These are phyloP conservation scores for Alternaria gansuensis DNA, from an alignment of 2,329 filamentous ascomycete species.

Conservation along the genomic window DNA sequence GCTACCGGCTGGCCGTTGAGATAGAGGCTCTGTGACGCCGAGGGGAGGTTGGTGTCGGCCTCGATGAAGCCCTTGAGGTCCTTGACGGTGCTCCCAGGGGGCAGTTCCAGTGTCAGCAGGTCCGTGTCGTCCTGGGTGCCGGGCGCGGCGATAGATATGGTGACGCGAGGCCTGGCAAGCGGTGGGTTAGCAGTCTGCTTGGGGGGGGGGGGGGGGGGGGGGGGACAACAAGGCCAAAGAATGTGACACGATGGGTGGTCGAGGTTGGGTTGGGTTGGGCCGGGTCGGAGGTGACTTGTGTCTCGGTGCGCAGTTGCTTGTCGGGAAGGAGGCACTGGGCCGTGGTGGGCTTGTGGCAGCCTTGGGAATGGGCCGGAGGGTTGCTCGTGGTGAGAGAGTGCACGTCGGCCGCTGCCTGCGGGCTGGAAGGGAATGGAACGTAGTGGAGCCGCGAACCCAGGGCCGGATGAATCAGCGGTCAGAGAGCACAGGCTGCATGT, in stretches of 20 bases:
- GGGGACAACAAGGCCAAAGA: too few species aligned
- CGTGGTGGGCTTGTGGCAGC: slow-evolving; percentile 11
- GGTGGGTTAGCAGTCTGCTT: slow-evolving; percentile 40
- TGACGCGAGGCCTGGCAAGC: slow-evolving; percentile 75
- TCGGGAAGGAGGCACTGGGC: slow-evolving; percentile 29
- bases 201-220: too few species aligned
- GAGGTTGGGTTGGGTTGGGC: slow-evolving; percentile 17
- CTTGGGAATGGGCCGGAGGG: slow-evolving; percentile 5
- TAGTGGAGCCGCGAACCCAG: slow-evolving; percentile 32
- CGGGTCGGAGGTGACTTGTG: slow-evolving; percentile 24
- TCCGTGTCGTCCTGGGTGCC: slow-evolving; percentile 73
- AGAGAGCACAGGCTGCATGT: slow-evolving; percentile 30
- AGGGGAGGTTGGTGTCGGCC: slow-evolving; percentile 79
- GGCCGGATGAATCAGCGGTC: slow-evolving; percentile 35
- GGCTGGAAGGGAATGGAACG: slow-evolving; percentile 46
- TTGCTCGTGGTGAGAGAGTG: slow-evolving; percentile 10
- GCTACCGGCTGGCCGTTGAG: slow-evolving; percentile 85
- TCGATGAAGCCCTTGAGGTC: slow-evolving; percentile 89
- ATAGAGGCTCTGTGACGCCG: slow-evolving; percentile 81
- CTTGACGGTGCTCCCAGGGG: slow-evolving; percentile 81
- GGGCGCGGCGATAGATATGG: slow-evolving; percentile 81
- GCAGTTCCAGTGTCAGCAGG: slow-evolving; percentile 82
- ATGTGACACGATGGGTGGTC: slow-evolving; percentile 29
- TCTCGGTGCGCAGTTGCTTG: slow-evolving; percentile 30
- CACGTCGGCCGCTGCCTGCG: slow-evolving; percentile 15